These are phyloP conservation scores for Cryptosporidium meleagridis DNA, from an alignment of 169 alveolate species.

Conservation along the genomic window DNA sequence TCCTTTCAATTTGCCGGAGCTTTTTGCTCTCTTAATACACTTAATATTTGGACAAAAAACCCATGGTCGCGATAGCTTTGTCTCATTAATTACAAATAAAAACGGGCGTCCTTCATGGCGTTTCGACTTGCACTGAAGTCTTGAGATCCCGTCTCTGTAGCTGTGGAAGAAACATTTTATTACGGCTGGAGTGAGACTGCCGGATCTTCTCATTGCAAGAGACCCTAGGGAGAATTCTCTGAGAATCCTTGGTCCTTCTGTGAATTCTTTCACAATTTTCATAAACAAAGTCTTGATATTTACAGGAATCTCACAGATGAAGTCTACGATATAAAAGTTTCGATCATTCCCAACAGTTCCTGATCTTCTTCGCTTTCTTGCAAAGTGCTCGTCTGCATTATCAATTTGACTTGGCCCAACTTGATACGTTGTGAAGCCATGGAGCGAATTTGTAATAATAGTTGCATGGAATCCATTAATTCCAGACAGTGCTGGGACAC, in stretches of 20 bases:
- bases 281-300: constrained; percentile 39
- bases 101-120: constrained; percentile 68
- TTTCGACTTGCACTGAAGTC: constrained; percentile 58
- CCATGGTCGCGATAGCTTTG: constrained; percentile 72
- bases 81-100: constrained; percentile 65
- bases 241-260: constrained; percentile 15
- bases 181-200: constrained; percentile 24
- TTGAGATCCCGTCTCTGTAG: constrained; percentile 67
- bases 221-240: constrained; percentile 57
- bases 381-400: not conserved
- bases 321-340: constrained; percentile 69
- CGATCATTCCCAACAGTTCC: constrained; percentile 27
- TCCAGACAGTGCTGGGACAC: not conserved
- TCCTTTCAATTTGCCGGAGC: constrained; percentile 65
- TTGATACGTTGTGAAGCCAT: not conserved
- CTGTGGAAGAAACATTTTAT: constrained; percentile 65
- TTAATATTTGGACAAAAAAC: constrained; percentile 70
- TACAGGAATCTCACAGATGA: constrained; percentile 43
- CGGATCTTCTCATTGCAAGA: constrained; percentile 71
- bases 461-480: not conserved
- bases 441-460: not conserved
- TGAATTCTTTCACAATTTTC: constrained; percentile 1
- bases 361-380: constrained; percentile 12
- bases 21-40: constrained; percentile 65
- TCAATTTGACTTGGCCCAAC: not conserved